Base-by-base conservation (phyloP, 2,329 filamentous ascomycete species). In the Calonectria pseudoreteaudii region DNA sequence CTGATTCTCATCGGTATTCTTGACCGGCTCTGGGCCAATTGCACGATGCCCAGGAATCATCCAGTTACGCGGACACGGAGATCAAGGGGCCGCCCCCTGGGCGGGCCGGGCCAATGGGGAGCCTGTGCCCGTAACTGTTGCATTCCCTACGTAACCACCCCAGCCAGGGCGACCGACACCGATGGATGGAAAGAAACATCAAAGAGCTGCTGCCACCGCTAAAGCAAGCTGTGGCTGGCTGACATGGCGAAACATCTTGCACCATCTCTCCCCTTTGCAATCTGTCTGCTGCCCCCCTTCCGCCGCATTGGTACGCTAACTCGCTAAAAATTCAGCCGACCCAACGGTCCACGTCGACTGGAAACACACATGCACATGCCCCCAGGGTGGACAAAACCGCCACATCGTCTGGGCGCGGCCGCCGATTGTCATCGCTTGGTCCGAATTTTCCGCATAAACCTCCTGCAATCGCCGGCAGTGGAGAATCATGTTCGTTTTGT, bases 31-130 rank as follows among this genome's bases (percentile, higher is more conserved):
- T 13, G 10, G 36, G 56, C 56, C 56, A 62, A 62, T 62, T 28
- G 34, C 23, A 30, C 23, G 2, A 11, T 36, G 30, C 56, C 14
- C 26, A 34, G 56, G 31, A n/a, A 60, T 41, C 56, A 16, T 23
- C 56, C 38, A 28, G 56, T 62, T 62, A 62, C 56, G 56, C 36
- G 56, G 56, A 62, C 56, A 41, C 10, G n/a, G n/a, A 62, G 34
- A 62, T 62, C 56, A 62, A 62, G 56, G 56, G 56, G 56, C 36
- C 14, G n/a, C n/a, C 23, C 34, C 56, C 38, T 28, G 23, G 56
- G 16, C 3, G 5, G 38, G 34, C 20, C 56, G 23, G 34, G n/a
- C 56, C 56, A 62, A 60, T 36, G 1, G 16, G 13, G 14, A 1
- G 34, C 36, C 38, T 16, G 4, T 11, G 10, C 13, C 31, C 31